Evolutionary conservation across 2,329 filamentous ascomycete species (phyloP).

Genomic region (Aplosporella prunicola): DNA sequence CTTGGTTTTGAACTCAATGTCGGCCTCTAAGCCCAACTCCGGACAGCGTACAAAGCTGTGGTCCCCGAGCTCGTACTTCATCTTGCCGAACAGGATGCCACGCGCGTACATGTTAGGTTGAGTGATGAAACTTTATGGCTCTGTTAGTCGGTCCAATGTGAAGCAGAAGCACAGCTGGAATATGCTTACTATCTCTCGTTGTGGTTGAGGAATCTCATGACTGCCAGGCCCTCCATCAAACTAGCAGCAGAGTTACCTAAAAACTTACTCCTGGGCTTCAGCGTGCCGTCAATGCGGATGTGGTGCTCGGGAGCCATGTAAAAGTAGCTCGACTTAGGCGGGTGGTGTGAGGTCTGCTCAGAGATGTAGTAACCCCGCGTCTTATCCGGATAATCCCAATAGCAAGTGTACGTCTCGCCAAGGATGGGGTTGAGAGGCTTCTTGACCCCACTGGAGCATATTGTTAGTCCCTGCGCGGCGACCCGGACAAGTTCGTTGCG

Average conservation of each 20-base stretch:
- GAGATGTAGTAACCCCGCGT: slow-evolving; percentile 91
- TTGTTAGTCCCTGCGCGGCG: background rate
- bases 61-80: slow-evolving; percentile 98
- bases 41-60: slow-evolving; percentile 89
- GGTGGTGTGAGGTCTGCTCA: slow-evolving; percentile 96
- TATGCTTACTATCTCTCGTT: slow-evolving; percentile 76
- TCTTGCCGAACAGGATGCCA: slow-evolving; percentile 94
- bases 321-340: slow-evolving; percentile 97
- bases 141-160: slow-evolving; percentile 12
- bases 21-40: slow-evolving; percentile 74
- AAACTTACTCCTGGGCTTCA: slow-evolving; percentile 92
- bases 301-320: slow-evolving; percentile 92
- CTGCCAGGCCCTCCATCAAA: slow-evolving; percentile 94
- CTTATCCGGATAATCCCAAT: slow-evolving; percentile 82
- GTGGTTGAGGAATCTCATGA: slow-evolving; percentile 71
- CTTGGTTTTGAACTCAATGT: slow-evolving; percentile 98
- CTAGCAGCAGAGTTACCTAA: slow-evolving; percentile 95
- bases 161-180: background rate
- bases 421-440: slow-evolving; percentile 96
- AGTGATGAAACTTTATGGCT: slow-evolving; percentile 67
- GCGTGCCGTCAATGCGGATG: slow-evolving; percentile 88
- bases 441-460: slow-evolving; percentile 69
- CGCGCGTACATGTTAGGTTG: slow-evolving; percentile 99
- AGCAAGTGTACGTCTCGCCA: slow-evolving; percentile 88
- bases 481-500: no score